Conservation (phyloP, 2,329 filamentous ascomycete species). For the Zasmidium citrigriseum region DNA sequence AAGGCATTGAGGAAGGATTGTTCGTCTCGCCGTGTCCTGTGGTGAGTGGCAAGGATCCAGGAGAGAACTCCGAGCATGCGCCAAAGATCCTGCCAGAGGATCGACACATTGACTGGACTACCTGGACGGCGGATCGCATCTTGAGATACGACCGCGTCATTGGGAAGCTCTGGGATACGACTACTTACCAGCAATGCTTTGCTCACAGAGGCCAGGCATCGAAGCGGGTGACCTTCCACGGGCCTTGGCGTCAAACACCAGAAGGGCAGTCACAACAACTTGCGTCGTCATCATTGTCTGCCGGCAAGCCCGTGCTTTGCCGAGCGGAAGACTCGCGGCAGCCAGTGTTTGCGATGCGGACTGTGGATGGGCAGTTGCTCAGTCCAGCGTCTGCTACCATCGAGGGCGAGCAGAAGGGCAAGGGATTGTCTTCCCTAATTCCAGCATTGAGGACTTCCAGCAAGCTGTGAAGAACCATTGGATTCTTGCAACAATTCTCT, state of each 20-base stretch:
- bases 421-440: conserved; percentile 19
- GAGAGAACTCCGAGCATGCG: conserved; percentile 54
- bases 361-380: conserved; percentile 21
- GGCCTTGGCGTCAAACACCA: conserved; percentile 21
- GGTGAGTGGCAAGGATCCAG: conserved; percentile 17
- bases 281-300: too few relatives aligned
- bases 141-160: conserved; percentile 60
- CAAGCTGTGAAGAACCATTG: too few relatives aligned
- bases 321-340: neutral
- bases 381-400: conserved; percentile 24
- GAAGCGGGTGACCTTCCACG: conserved; percentile 26
- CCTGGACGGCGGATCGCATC: conserved; percentile 58
- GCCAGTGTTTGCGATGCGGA: conserved; percentile 17
- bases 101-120: conserved; percentile 61
- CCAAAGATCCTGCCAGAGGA: conserved; percentile 71
- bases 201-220: neutral
- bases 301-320: conserved; percentile 1
- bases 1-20: conserved; percentile 61
- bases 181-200: conserved; percentile 24
- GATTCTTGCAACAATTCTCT: too few relatives aligned
- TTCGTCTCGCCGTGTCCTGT: conserved; percentile 62
- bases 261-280: neutral
- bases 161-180: conserved; percentile 65
- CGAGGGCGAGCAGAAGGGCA: conserved; percentile 24
- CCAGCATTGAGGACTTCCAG: conserved; percentile 14